These are phyloP conservation scores for Colletotrichum sp. DNA, from an alignment of 2,329 filamentous ascomycete genomes.

Conservation along the genomic window DNA sequence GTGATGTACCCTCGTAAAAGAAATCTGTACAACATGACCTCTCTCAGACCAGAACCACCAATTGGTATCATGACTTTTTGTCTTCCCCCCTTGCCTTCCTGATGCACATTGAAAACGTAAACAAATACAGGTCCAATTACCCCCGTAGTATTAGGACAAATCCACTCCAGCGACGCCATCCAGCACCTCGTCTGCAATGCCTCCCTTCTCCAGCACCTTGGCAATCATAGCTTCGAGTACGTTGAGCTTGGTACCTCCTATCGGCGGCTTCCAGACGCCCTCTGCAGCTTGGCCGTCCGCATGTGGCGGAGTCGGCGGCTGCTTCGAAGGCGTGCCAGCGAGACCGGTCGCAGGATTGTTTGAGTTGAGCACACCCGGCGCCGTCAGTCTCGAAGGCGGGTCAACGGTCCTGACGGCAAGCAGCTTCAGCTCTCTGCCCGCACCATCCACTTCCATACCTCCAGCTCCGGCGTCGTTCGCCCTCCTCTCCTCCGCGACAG, in stretches of 20 bases:
- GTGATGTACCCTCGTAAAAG: conserved; percentile 13
- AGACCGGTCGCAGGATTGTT: conserved; percentile 61
- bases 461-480: conserved; percentile 26
- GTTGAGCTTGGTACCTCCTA: conserved; percentile 80
- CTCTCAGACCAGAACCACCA: not conserved
- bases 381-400: conserved; percentile 74
- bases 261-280: conserved; percentile 84
- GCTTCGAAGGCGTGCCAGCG: conserved; percentile 34
- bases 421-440: conserved; percentile 57
- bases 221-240: conserved; percentile 78
- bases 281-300: conserved; percentile 63
- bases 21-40: conserved; percentile 17
- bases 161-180: conserved; percentile 81
- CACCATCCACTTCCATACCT: conserved; percentile 47
- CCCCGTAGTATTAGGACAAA: conserved; percentile 49
- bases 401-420: conserved; percentile 76
- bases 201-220: conserved; percentile 76
- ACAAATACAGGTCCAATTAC: not conserved
- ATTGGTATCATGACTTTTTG: conserved; percentile 18
- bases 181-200: conserved; percentile 86
- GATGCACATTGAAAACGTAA: not conserved
- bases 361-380: conserved; percentile 71
- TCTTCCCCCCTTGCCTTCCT: not conserved
- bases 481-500: conserved; percentile 61
- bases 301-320: conserved; percentile 45